These are phyloP conservation scores for Furculomyces boomerangus DNA, from an alignment of 371 early-diverging fungal genomes.

Conservation along the genomic window DNA sequence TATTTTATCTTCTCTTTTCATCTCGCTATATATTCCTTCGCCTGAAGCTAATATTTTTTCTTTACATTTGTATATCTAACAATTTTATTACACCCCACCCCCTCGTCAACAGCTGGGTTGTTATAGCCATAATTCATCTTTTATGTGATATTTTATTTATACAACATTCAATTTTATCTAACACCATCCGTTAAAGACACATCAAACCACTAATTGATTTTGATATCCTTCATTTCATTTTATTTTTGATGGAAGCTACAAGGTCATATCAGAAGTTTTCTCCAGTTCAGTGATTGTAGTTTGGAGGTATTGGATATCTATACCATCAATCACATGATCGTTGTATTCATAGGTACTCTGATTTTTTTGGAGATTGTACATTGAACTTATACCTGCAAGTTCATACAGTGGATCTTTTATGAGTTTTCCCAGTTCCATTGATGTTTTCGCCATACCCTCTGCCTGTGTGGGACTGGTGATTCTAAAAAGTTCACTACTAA, in stretches of 20 bases:
- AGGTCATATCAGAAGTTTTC: not conserved
- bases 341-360: not conserved
- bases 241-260: not conserved
- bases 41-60: not conserved
- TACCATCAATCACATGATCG: not conserved
- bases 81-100: not conserved
- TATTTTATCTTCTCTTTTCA: not conserved
- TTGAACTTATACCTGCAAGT: not conserved
- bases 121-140: not conserved
- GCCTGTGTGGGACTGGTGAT: not conserved
- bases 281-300: not conserved
- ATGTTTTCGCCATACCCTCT: constrained; percentile 2
- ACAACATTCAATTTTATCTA: not conserved
- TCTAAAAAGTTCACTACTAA: not conserved
- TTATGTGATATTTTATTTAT: not conserved
- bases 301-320: not conserved
- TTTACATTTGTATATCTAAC: not conserved
- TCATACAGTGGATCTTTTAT: not conserved
- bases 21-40: not conserved
- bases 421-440: not conserved
- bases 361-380: not conserved
- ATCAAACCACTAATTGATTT: not conserved
- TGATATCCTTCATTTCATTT: not conserved
- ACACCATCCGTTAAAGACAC: not conserved
- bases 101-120: not conserved